phyloP scores from a whole-genome alignment of 2,329 filamentous ascomycete genomes.

The Apiospora malaysiana region DNA sequence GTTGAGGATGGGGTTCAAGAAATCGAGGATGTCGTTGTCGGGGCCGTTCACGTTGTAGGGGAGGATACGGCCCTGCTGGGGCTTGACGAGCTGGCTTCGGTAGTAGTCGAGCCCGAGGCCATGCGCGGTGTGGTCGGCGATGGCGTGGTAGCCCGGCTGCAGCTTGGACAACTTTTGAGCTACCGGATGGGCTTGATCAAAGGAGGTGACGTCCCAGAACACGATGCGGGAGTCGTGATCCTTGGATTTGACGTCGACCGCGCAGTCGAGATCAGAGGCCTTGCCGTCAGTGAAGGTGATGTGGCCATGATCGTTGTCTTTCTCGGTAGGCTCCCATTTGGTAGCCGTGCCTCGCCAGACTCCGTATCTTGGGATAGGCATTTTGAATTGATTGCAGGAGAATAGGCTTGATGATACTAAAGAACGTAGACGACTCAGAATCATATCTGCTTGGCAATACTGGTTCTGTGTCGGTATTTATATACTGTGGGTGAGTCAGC shows the following conservation, averaged over 20 bases:
- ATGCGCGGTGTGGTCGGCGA: slow-evolving; percentile 3
- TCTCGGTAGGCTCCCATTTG: slow-evolving; percentile 13
- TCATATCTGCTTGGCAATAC: neutral
- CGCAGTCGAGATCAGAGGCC: neutral
- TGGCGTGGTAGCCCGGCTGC: neutral
- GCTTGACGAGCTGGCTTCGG: slow-evolving; percentile 4
- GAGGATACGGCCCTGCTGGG: slow-evolving; percentile 5
- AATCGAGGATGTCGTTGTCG: slow-evolving; percentile 10
- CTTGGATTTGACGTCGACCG: slow-evolving; percentile 10
- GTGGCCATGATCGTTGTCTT: slow-evolving; percentile 13
- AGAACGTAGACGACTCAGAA: neutral
- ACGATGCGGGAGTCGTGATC: slow-evolving; percentile 11
- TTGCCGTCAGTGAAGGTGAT: slow-evolving; percentile 17
- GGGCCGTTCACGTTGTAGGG: slow-evolving; percentile 12
- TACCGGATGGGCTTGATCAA: neutral
- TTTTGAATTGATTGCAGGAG: neutral
- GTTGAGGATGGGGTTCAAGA: neutral
- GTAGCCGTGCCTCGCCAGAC: slow-evolving; percentile 11
- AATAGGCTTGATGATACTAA: neutral
- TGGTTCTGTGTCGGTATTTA: neutral
- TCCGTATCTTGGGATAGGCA: slow-evolving; percentile 17
- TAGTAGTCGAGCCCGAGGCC: slow-evolving; percentile 4
- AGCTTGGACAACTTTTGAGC: neutral
- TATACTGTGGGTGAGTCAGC: neutral
- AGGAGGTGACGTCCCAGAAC: neutral